A percentile compares a stretch with the other conserved stretches of the same genome.
Conservation (phyloP, 139 green algal genomes). For the Edaphochlamys debaryana region DNA sequence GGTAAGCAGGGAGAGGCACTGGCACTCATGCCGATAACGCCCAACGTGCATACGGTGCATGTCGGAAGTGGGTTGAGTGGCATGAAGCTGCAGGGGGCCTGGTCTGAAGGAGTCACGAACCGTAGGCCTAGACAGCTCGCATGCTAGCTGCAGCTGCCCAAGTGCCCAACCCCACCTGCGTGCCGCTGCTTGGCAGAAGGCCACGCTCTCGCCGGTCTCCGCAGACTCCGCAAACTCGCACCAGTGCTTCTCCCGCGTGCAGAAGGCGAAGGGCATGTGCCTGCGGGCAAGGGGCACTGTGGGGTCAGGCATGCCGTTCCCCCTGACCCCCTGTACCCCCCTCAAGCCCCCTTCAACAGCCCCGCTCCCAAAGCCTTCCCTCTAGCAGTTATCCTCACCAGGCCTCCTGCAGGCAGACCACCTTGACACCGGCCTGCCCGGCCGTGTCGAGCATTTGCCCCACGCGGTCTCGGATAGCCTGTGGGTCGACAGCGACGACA, state of each 20-base stretch:
- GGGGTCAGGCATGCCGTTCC: no score
- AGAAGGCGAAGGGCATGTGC: constrained; percentile 97
- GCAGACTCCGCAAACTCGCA: constrained; percentile 92
- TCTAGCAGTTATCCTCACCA: no score
- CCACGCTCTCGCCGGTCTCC: constrained; percentile 68
- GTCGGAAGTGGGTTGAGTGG: no score
- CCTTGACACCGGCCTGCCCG: constrained; percentile 82
- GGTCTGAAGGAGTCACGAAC: no score
- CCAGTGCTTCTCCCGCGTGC: constrained; percentile 94
- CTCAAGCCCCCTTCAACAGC: no score
- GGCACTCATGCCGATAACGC: no score
- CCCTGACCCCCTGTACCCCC: no score
- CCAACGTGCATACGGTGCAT: no score
- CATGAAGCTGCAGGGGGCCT: no score
- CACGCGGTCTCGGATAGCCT: constrained; percentile 77
- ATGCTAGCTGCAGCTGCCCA: neutral
- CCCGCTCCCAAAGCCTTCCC: no score
- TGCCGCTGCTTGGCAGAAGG: constrained; percentile 62
- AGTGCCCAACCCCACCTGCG: constrained; percentile 6
- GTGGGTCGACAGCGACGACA: neutral
- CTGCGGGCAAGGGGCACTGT: constrained; percentile 44
- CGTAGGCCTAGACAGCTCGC: no score
- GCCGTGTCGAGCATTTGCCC: constrained; percentile 78
- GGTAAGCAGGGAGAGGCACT: no score
- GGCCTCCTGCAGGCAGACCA: constrained; percentile 95